Evolutionary conservation across 768 basidiomycete species (phyloP), one percentile per base, ranked within the genome.

Genomic region (Rhizopogon salebrosus): DNA sequence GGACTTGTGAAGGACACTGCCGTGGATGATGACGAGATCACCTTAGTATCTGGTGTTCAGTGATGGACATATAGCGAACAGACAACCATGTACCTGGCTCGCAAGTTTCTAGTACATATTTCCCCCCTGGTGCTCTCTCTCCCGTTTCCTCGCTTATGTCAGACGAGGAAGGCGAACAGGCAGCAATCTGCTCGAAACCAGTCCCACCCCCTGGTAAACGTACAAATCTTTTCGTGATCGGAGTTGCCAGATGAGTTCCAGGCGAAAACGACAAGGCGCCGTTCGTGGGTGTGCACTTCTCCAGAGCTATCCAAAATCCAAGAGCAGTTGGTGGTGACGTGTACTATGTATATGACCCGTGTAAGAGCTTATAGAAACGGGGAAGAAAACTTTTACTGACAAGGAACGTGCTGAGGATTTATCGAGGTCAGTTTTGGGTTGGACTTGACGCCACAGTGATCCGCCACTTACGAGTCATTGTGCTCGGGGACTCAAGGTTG

Each of bases 291-390:
- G 93, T 94, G 67, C 94, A 97, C 54, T 81, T 77, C 66, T 98
- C 95, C 35, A 99, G 73, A 0, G 95, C 91, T 53, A 98, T 89
- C 97, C 97, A 99, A 65, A 95, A 92, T 2, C 97, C 97, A 20
- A 98, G 79, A 0, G 97, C 97, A 8, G 84, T 85, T 0, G 90
- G 90, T 10, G 97, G 97, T 37, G 89, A 76, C 8, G 95, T 97
- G 70, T 95, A 98, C 84, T 98, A 65, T 39, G 31, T 13, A 70
- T 27, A 14, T 11, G 16, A 23, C 6, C 8, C 23, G 36, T 14
- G 29, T 45, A 11, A 31, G n/a, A 42, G 18, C 34, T 56, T 31
- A 48, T 24, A 37, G 26, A 37, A 24, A 22, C 29, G 18, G 52
- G 4, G 35, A 34, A 49, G 42, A 40, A 20, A 1, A 6, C 41